phyloP scores from a whole-genome alignment of 2,329 filamentous ascomycete genomes.

The Verticillium nubilum region DNA sequence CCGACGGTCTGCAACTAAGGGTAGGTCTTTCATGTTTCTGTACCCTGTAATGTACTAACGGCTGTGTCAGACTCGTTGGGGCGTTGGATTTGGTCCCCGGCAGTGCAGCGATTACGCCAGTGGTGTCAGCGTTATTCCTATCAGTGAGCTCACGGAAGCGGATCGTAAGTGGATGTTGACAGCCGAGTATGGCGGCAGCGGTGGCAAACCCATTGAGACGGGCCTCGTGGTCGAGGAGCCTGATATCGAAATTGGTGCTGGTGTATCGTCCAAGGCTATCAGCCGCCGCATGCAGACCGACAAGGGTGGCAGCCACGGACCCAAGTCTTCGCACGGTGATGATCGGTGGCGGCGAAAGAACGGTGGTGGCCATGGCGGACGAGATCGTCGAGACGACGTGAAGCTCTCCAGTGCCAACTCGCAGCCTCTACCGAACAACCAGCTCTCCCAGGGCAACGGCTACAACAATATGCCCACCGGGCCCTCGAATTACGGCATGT shows the following conservation, averaged over 20 bases:
- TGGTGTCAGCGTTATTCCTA: constrained; percentile 89
- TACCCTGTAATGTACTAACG: too few species aligned
- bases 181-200: constrained; percentile 88
- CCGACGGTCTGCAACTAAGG: constrained; percentile 66
- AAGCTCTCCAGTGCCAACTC: constrained; percentile 14
- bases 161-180: constrained; percentile 97
- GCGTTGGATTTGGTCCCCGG: constrained; percentile 91
- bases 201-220: constrained; percentile 71
- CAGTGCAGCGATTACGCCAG: constrained; percentile 96
- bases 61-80: constrained; percentile 74
- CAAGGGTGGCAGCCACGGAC: constrained; percentile 58
- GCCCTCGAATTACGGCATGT: neutral
- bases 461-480: neutral
- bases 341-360: constrained; percentile 25
- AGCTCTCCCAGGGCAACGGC: constrained; percentile 33
- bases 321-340: constrained; percentile 52
- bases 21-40: constrained; percentile 46
- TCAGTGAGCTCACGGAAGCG: constrained; percentile 87
- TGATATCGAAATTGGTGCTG: constrained; percentile 96
- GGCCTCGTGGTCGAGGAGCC: constrained; percentile 94
- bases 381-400: constrained; percentile 18
- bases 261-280: constrained; percentile 89
- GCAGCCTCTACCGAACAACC: constrained; percentile 15
- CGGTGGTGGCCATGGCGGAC: constrained; percentile 1
- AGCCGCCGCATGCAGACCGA: constrained; percentile 65